Base-by-base conservation (phyloP, 306 rosid species). In the Hippophae tibetana region DNA sequence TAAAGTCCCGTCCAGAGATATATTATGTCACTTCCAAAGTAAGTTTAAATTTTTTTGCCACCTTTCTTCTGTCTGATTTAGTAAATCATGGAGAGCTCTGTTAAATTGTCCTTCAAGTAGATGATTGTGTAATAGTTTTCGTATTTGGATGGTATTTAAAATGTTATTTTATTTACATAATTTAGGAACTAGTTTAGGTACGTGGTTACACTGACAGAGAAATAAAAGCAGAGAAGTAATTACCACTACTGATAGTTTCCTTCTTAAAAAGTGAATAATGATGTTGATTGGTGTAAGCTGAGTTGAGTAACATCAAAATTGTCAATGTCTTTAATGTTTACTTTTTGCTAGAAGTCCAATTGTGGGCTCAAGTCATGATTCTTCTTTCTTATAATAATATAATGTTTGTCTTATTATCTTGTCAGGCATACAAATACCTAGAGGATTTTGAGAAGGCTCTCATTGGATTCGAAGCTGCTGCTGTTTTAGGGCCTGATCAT, bases 401-500 rank as follows among this genome's bases (percentile, higher is more conserved):
- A 55, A 54, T 14, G 9, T 27, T 31, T 31, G 38, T 31, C 38
- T 31, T 31, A 31, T 31, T 27, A 10, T 47, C 26, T 57, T 70
- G 58, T 62, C 76, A 87, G 99, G 96, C 82, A 61, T 76, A 78
- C 70, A 83, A 67, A 80, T 92, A 85, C 84, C 79, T 83, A 38
- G 99, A 88, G 85, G 38, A 87, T 78, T 92, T 87, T 66, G 81
- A 75, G 69, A 84, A 87, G 87, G 95, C 98, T 72, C 96, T 88
- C 60, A 78, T 87, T 71, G 96, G 98, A 52, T 92, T 87, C 47
- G 95, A 92, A 77, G 95, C 88, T 76, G 95, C 99, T 79, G 86
- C 93, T 69, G 69, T 83, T 53, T 85, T 74, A 86, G 96, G 85
- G 78, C 96, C 96, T 58, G 86, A 89, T 76, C 95, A 83, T 60